Evolutionary conservation across 345 rosid species (phyloP).

Genomic region (Geranium brycei): DNA sequence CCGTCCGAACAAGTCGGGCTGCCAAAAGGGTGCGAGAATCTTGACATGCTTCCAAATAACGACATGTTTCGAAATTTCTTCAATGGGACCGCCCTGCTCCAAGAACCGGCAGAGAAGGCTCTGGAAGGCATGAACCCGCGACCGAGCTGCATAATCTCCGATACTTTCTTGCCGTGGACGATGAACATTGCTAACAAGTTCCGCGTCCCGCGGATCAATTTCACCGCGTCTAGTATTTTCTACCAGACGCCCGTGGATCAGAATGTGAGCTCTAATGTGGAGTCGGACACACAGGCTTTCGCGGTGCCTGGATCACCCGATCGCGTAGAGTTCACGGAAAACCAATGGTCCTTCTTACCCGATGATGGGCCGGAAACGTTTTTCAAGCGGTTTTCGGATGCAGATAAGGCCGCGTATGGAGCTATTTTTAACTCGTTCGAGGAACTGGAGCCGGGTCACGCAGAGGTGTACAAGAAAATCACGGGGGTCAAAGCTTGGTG

Average conservation of each 20-base stretch:
- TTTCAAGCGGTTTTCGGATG: constrained; percentile 12
- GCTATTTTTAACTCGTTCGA: constrained; percentile 57
- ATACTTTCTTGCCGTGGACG: constrained; percentile 26
- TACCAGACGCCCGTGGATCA: neutral
- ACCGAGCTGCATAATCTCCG: constrained; percentile 15
- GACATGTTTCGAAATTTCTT: neutral
- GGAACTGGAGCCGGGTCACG: constrained; percentile 51
- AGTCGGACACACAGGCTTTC: constrained; percentile 21
- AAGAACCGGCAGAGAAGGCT: constrained; percentile 17
- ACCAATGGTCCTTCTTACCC: constrained; percentile 3
- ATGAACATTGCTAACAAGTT: constrained; percentile 14
- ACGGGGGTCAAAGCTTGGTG: constrained; percentile 42
- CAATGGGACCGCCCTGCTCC: constrained; percentile 1
- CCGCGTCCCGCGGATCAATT: constrained; percentile 24
- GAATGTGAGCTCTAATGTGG: constrained; percentile 11
- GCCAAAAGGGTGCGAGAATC: constrained; percentile 34
- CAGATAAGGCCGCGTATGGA: constrained; percentile 30
- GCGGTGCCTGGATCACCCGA: constrained; percentile 23
- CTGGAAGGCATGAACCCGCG: constrained; percentile 13
- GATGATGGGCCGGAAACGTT: neutral
- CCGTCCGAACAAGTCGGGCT: constrained; percentile 32
- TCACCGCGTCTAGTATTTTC: constrained; percentile 26
- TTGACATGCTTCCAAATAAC: constrained; percentile 12
- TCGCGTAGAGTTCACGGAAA: constrained; percentile 12
- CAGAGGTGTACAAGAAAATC: constrained; percentile 25